phyloP scores from a whole-genome alignment of 768 basidiomycete genomes.

The Suillus occidentalis region DNA sequence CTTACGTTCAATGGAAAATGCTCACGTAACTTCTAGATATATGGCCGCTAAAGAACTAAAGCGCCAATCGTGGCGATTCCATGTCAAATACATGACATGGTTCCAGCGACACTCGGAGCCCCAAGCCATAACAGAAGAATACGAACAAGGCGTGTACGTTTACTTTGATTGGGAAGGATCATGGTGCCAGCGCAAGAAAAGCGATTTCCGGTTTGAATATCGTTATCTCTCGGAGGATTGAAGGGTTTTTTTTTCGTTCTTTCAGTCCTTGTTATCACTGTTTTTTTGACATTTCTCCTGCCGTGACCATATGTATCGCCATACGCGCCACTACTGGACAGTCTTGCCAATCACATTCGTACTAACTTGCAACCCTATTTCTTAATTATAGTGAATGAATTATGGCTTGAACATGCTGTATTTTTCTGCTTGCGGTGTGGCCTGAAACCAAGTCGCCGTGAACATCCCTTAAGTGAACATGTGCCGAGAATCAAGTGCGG shows the following conservation, averaged over 20 bases:
- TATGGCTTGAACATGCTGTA: constrained; percentile 14
- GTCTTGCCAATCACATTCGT: constrained; percentile 17
- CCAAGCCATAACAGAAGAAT: constrained; percentile 98
- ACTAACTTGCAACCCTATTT: constrained; percentile 11
- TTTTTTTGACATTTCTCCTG: constrained; percentile 13
- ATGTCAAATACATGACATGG: constrained; percentile 99
- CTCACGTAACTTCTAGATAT: constrained; percentile 51
- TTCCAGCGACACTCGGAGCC: constrained; percentile 99
- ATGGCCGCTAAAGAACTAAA: constrained; percentile 97
- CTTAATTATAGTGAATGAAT: constrained; percentile 19
- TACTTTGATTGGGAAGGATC: constrained; percentile 99
- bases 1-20: constrained; percentile 6
- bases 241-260: constrained; percentile 17
- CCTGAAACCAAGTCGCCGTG: constrained; percentile 46
- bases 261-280: constrained; percentile 7
- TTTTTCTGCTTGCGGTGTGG: constrained; percentile 94
- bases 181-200: constrained; percentile 98
- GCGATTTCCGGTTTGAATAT: constrained; percentile 96
- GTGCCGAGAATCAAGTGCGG: constrained; percentile 62
- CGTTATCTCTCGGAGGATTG: constrained; percentile 92
- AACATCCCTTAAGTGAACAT: constrained; percentile 2
- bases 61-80: constrained; percentile 98
- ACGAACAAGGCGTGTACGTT: constrained; percentile 98
- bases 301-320: constrained; percentile 27
- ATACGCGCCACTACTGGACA: constrained; percentile 19